Conservation (phyloP, 768 basidiomycete species). For the Leccinum ochraceum region DNA sequence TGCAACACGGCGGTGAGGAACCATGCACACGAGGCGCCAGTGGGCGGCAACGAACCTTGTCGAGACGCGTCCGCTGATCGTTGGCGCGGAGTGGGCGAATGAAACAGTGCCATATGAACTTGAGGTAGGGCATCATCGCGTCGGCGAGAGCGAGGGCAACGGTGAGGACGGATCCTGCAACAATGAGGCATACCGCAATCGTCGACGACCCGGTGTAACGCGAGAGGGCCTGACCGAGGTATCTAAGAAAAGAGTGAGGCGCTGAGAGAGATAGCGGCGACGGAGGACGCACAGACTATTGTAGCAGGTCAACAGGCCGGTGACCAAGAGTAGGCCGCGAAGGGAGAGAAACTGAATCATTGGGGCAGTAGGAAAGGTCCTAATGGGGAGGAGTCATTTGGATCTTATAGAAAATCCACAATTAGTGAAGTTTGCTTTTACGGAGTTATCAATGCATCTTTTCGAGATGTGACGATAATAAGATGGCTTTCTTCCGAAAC, state of each 20-base stretch:
- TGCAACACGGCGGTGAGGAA: not conserved
- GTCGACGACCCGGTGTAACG: constrained; percentile 33
- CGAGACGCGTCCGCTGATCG: constrained; percentile 46
- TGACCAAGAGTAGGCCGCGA: constrained; percentile 23
- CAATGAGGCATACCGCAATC: constrained; percentile 29
- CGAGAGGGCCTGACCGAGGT: constrained; percentile 20
- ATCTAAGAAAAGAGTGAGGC: constrained; percentile 9
- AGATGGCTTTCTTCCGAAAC: not conserved
- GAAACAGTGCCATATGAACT: constrained; percentile 54
- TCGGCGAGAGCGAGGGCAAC: constrained; percentile 23
- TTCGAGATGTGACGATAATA: not conserved
- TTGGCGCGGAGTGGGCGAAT: constrained; percentile 41
- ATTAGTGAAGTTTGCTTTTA: not conserved
- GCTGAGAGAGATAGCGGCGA: too few relatives aligned
- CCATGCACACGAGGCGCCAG: not conserved
- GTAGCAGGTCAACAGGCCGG: constrained; percentile 19
- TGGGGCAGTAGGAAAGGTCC: not conserved
- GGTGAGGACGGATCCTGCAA: constrained; percentile 24
- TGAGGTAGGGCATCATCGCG: constrained; percentile 41
- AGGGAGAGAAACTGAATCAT: constrained; percentile 13
- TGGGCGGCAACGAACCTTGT: constrained; percentile 35
- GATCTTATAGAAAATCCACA: constrained; percentile 11
- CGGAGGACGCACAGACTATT: constrained; percentile 18
- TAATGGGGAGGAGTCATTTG: not conserved
- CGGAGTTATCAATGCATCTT: constrained; percentile 6